Percentiles rank a stretch among this genome's conserved stretches.
Evolutionary conservation across 2,329 filamentous ascomycete species (phyloP).

Genomic region (Rachicladosporium sp.): DNA sequence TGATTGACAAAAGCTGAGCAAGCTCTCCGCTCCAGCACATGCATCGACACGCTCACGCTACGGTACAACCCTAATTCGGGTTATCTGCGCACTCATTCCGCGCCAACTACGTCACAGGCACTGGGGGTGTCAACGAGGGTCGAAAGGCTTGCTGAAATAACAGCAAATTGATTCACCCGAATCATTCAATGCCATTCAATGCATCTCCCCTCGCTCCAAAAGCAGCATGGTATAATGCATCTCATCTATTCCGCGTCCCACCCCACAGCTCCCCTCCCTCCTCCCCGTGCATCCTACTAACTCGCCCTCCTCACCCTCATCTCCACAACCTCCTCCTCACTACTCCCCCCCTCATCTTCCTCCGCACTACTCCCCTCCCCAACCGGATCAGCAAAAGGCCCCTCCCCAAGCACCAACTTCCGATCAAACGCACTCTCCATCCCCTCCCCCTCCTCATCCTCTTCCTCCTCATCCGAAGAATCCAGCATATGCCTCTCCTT

Average conservation of each 20-base stretch:
- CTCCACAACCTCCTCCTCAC: slow-evolving; percentile 21
- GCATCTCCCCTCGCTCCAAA: neutral
- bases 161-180: too few species aligned
- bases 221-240: neutral
- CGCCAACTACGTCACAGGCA: too few species aligned
- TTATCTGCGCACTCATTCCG: too few species aligned
- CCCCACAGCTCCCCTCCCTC: neutral
- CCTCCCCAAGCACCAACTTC: slow-evolving; percentile 4
- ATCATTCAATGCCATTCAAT: neutral
- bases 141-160: too few species aligned
- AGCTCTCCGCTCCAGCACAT: too few species aligned
- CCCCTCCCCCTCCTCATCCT: slow-evolving; percentile 14
- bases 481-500: slow-evolving; percentile 20
- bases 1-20: too few species aligned
- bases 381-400: slow-evolving; percentile 12
- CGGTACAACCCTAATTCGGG: too few species aligned
- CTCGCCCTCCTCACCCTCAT: slow-evolving; percentile 21
- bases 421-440: neutral
- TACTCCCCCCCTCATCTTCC: slow-evolving; percentile 12
- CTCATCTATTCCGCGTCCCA: neutral
- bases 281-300: slow-evolving; percentile 3
- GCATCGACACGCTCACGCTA: too few species aligned
- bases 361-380: slow-evolving; percentile 3
- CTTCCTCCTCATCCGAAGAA: slow-evolving; percentile 13
- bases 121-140: too few species aligned